Base-by-base conservation (phyloP, 2,329 filamentous ascomycete genomes). In the Xylaria sp. region DNA sequence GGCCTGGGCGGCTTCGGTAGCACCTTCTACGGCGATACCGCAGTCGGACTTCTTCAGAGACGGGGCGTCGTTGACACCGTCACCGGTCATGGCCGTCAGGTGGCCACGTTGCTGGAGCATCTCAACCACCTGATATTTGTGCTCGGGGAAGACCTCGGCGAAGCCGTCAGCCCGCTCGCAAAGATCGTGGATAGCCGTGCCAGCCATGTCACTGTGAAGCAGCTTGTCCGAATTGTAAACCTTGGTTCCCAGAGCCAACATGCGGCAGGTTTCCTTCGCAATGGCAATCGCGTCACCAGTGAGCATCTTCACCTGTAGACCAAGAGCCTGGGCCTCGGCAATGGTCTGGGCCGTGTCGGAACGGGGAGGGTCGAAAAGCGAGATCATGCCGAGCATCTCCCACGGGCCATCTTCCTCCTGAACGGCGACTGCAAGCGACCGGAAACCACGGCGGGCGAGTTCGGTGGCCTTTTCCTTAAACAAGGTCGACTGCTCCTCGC, bases 251-350 rank as follows among this genome's bases (percentile, higher is more conserved):
- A 89, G 81, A 66, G 86, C 85, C 72, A 89, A 77, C 83, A 89
- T 88, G 77, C 88, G 87, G 81, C 86, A 89, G 67, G 86, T 89
- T 75, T 89, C 86, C 79, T 89, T 89, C 57, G 86, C 86, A 66
- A 89, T 89, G 67, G 86, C 86, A 66, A 89, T 88, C 60, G 86
- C 86, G 69, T 89, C 86, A 85, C 86, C 86, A 78, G 86, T 89
- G 74, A 89, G 78, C 86, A 89, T 89, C 82, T 89, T 89, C 67
- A 89, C 86, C 63, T 81, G 83, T 44, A 89, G 84, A 82, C 86
- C 86, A 58, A 89, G 85, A 72, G 86, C 81, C 75, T 88, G 86
- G 62, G 86, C 85, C 77, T 89, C 86, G 68, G 87, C 79, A 67
- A 89, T 89, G 63, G 86, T 89, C 74, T 88, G 85, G 64, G 86